phyloP scores from a whole-genome alignment of 495 filamentous ascomycete genomes.

The Echria macrotheca region DNA sequence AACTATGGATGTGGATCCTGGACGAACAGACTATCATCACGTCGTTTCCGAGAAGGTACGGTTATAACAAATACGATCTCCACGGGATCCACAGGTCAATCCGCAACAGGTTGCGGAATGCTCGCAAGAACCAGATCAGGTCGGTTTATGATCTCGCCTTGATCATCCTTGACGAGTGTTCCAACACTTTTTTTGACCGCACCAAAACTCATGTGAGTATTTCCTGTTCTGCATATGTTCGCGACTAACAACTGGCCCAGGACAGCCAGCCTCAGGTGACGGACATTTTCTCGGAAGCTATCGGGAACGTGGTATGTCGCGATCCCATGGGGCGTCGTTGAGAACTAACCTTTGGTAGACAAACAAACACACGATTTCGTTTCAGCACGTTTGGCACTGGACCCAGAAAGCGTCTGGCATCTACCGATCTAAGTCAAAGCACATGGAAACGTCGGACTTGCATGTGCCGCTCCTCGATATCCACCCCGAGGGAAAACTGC shows the following conservation, averaged over 20 bases:
- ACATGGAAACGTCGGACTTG: constrained; percentile 22
- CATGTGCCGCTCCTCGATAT: constrained; percentile 58
- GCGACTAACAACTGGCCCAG: neutral
- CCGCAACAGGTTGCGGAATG: constrained; percentile 23
- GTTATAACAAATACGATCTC: constrained; percentile 60
- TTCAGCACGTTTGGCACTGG: constrained; percentile 34
- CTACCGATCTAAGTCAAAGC: constrained; percentile 24
- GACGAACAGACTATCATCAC: constrained; percentile 62
- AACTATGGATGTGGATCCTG: constrained; percentile 70
- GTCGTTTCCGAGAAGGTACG: constrained; percentile 51
- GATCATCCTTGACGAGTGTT: constrained; percentile 61
- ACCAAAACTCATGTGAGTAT: constrained; percentile 40
- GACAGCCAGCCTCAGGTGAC: constrained; percentile 61
- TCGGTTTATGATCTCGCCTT: constrained; percentile 62
- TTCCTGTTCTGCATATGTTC: neutral
- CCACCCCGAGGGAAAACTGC: constrained; percentile 57
- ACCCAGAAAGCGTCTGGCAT: constrained; percentile 24
- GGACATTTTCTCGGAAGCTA: constrained; percentile 59
- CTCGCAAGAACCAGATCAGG: constrained; percentile 52
- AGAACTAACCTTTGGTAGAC: constrained; percentile 33
- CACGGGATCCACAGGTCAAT: constrained; percentile 62
- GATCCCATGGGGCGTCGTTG: neutral
- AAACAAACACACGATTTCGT: constrained; percentile 31
- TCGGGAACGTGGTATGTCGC: constrained; percentile 30
- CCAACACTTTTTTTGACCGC: constrained; percentile 57